Conservation (phyloP, 306 rosid genomes). For the Senna tora region DNA sequence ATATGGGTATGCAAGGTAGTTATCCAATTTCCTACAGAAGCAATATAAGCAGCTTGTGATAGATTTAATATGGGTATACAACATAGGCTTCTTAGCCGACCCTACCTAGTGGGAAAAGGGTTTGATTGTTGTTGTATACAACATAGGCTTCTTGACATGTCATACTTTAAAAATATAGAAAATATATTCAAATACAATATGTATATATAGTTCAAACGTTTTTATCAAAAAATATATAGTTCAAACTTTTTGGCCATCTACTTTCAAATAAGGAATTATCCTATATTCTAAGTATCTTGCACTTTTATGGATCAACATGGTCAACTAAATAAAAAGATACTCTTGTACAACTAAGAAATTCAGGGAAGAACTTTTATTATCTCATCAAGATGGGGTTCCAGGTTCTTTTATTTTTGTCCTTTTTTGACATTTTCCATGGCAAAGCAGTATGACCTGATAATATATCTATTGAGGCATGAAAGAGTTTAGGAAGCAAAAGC, state of each 20-base stretch:
- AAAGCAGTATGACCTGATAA: too few species aligned
- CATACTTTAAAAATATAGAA: not conserved
- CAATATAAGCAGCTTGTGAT: slow-evolving; percentile 6
- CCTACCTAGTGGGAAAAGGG: too few species aligned
- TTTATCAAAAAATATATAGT: too few species aligned
- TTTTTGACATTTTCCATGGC: too few species aligned
- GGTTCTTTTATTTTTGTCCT: too few species aligned
- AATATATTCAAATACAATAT: too few species aligned
- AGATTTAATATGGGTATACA: too few species aligned
- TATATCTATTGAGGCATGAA: too few species aligned
- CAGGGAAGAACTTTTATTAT: not conserved
- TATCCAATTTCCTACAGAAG: slow-evolving; percentile 19
- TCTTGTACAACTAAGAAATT: not conserved
- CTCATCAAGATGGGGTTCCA: too few species aligned
- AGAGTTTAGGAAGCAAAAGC: too few species aligned
- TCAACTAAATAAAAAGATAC: not conserved
- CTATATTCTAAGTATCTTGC: not conserved
- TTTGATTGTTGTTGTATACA: too few species aligned
- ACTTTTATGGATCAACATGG: not conserved
- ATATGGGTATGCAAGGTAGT: slow-evolving; percentile 70
- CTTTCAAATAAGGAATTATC: not conserved
- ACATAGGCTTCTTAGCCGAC: not conserved
- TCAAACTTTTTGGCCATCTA: not conserved
- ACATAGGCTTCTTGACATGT: not conserved
- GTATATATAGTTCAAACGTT: too few species aligned